Evolutionary conservation across 106 monocot species (phyloP).

Genomic region (Dioscorea dumetorum): DNA sequence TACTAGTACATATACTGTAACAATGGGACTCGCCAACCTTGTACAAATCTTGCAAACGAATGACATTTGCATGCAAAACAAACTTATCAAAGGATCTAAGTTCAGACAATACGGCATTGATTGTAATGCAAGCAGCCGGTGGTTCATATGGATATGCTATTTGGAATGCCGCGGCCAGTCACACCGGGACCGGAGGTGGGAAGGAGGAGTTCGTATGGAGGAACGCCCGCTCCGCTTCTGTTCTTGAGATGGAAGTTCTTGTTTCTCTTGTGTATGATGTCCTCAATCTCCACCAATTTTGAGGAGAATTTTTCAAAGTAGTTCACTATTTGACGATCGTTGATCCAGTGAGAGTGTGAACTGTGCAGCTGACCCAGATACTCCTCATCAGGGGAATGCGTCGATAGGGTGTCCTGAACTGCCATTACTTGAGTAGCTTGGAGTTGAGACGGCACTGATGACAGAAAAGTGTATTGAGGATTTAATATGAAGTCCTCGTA

Average conservation of each 20-base stretch:
- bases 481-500: constrained; percentile 27
- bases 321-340: constrained; percentile 16
- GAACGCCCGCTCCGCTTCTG: constrained; percentile 56
- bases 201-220: constrained; percentile 74
- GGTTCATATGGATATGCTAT: constrained; percentile 79
- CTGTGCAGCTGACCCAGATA: constrained; percentile 55
- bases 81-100: too few species aligned
- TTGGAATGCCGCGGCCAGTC: constrained; percentile 75
- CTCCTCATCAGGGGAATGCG: constrained; percentile 70
- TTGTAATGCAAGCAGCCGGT: too few species aligned
- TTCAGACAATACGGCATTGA: too few species aligned
- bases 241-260: constrained; percentile 43
- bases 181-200: constrained; percentile 45
- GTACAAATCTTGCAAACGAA: too few species aligned
- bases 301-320: constrained; percentile 46
- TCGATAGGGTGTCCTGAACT: constrained; percentile 55
- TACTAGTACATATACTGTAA: too few species aligned
- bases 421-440: constrained; percentile 47
- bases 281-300: constrained; percentile 56
- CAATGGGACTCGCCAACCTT: too few species aligned
- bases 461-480: constrained; percentile 27
- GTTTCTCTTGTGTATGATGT: constrained; percentile 59
- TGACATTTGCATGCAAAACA: too few species aligned
- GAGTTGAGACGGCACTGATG: constrained; percentile 36
- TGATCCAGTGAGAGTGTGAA: constrained; percentile 26